These are phyloP conservation scores for Tuber microsphaerosporum DNA, from an alignment of 495 filamentous ascomycete genomes.

Conservation along the genomic window DNA sequence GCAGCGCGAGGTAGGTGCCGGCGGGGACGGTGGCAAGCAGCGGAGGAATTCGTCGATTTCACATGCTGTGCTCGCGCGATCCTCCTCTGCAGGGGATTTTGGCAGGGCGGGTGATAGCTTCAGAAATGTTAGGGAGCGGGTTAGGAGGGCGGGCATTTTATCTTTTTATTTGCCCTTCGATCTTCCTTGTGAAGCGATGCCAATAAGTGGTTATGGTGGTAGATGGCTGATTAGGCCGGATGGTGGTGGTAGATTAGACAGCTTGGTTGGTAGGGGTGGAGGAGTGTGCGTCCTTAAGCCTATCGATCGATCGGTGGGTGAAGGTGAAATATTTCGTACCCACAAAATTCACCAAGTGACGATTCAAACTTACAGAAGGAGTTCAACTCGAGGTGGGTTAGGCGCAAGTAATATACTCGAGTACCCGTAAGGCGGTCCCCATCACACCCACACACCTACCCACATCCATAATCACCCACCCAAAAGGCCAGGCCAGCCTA, in stretches of 20 bases:
- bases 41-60: constrained; percentile 1
- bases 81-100: not conserved
- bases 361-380: not conserved
- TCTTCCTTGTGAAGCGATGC: not conserved
- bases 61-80: not conserved
- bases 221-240: not conserved
- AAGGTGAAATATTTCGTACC: not conserved
- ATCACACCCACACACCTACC: not conserved
- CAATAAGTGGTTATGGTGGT: not conserved
- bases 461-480: not conserved
- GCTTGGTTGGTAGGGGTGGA: no score
- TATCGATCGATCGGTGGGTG: not conserved
- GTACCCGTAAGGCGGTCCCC: not conserved
- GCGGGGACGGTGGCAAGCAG: not conserved
- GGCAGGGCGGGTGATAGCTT: not conserved
- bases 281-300: not conserved
- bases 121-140: not conserved
- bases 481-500: not conserved
- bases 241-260: not conserved
- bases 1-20: not conserved
- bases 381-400: not conserved
- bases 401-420: constrained; percentile 3
- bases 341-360: not conserved
- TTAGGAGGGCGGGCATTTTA: not conserved
- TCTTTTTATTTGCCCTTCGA: not conserved